Base-by-base conservation (phyloP, 176 grass and related monocot species). In the Avena insularis region DNA sequence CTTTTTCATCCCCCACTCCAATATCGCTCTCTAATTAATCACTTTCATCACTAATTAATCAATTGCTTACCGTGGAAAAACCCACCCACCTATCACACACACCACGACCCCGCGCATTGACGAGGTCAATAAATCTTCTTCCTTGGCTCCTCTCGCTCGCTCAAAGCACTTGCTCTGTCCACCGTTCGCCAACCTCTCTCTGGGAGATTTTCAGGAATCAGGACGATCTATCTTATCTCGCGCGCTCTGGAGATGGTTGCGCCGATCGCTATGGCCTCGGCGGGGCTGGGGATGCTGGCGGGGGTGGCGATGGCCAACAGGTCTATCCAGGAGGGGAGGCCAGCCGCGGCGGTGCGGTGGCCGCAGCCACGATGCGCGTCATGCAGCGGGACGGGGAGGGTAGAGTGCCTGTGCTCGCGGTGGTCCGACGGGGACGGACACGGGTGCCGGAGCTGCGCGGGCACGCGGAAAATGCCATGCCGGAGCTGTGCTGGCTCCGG, bases 231-330 rank as follows among this genome's bases (percentile, higher is more conserved):
- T 14, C 56, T 35, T 3, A 13, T 5, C 12, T 31, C 12, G 61
- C 58, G 2, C 36, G 10, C 56, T 1, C 45, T 45, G 8, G 56
- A 78, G 87, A 86, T 83, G 85, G 95, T 94, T 83, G 90, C 93
- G 13, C 80, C 88, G 77, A 83, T 98, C 54, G 97, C 87, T 35
- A 82, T 98, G 73, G 94, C 85, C 4, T 98, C 97, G 9, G 97
- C 97, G 57, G 97, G 97, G 9, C 91, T 96, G 8, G 93, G 94
- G 17, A 93, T 98, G 72, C 85, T 98, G 62, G 97, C 92, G 10
- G 92, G 96, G 0, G 92, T 91, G 45, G 90, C 87, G 19, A 90
- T 96, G 78, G 97, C 89, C 9, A 96, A 88, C 84, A 74, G 69
- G 80, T 88, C 83, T 36, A 83, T 95, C 75, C 21, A 75, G 12